Base-by-base conservation (phyloP, 75 land plant species). In the Pseudotsuga menziesii region DNA sequence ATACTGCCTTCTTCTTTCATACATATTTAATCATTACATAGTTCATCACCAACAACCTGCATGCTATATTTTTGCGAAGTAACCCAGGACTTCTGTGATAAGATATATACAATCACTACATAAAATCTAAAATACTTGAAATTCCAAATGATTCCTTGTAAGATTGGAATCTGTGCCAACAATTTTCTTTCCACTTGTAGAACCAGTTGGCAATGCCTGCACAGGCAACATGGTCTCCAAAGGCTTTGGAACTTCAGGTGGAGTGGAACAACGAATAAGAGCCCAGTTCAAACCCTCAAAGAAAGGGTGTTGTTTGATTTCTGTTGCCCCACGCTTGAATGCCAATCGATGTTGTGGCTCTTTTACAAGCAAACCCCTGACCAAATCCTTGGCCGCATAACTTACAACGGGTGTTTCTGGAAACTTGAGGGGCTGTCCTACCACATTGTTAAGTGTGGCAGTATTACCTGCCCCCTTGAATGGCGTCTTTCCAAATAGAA, bases 361-460 rank as follows among this genome's bases (percentile, higher is more conserved):
- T 83, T 92, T 93, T 59, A 81, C 81, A 36, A 90, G 78, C 63
- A 90, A 82, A 7, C 92, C 86, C 14, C 84, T 75, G 74, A 90
- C 83, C 78, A 90, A 78, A 72, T 90, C 92, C 64, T 80, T 83
- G 19, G 91, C 92, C 36, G 78, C 76, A 76, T 69, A 85, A 35
- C 91, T 88, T 26, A 88, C 80, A 20, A 75, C 32, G 32, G 89
- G 84, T 55, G 81, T 74, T 36, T 88, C 87, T 0, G 95, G 95
- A 61, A 94, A 92, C 84, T 82, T 88, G 58, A 94, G 90, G 26
- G 82, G 81, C 63, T 87, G 84, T 5, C 95, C 89, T 54, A 92
- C 89, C 79, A 90, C 95, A 79, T 92, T 94, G 58, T 88, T 77
- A 54, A 94, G 80, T 52, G 97, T 94, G n/a, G 91, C 97, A n/a